Percentiles rank a stretch among this genome's conserved stretches.
These are phyloP conservation scores for Hypoxylon cercidicola DNA, from an alignment of 495 filamentous ascomycete genomes.

Conservation along the genomic window DNA sequence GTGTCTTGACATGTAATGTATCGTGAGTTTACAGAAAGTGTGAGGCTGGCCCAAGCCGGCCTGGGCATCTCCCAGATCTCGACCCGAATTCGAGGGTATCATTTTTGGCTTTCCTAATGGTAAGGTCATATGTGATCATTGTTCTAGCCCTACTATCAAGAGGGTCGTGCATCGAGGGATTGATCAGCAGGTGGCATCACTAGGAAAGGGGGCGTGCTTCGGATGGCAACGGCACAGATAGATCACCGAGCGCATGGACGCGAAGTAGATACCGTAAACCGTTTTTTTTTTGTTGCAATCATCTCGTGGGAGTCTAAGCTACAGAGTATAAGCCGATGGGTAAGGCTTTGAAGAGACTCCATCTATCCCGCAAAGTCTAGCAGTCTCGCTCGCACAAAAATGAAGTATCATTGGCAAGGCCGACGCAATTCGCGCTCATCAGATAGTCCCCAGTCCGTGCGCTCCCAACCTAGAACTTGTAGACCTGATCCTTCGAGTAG, in stretches of 20 bases:
- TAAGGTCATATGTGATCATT: not conserved
- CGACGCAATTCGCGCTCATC: slow-evolving; percentile 2
- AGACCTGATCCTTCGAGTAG: slow-evolving; percentile 93
- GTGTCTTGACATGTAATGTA: not conserved
- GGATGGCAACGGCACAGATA: not conserved
- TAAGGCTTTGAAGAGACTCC: slow-evolving; percentile 1
- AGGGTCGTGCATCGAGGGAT: not conserved
- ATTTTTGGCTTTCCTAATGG: not conserved
- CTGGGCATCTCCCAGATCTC: not conserved
- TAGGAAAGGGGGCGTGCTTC: slow-evolving; percentile 16
- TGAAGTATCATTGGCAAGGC: not conserved
- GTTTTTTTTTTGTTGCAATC: slow-evolving; percentile 10
- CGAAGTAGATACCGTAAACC: slow-evolving; percentile 2
- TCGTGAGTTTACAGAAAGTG: not conserved
- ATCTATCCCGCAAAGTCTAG: slow-evolving; percentile 17
- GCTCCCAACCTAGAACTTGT: slow-evolving; percentile 77
- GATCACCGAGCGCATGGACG: slow-evolving; percentile 10
- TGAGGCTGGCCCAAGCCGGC: not conserved
- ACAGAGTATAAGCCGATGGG: slow-evolving; percentile 14
- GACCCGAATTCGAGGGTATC: not conserved
- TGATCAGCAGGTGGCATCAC: slow-evolving; percentile 15
- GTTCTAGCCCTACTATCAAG: not conserved
- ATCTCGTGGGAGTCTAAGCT: slow-evolving; percentile 2
- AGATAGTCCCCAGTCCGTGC: not conserved
- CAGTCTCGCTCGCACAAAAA: slow-evolving; percentile 6